phyloP scores from a whole-genome alignment of 305 asterid species.

The Petunia hybrid region DNA sequence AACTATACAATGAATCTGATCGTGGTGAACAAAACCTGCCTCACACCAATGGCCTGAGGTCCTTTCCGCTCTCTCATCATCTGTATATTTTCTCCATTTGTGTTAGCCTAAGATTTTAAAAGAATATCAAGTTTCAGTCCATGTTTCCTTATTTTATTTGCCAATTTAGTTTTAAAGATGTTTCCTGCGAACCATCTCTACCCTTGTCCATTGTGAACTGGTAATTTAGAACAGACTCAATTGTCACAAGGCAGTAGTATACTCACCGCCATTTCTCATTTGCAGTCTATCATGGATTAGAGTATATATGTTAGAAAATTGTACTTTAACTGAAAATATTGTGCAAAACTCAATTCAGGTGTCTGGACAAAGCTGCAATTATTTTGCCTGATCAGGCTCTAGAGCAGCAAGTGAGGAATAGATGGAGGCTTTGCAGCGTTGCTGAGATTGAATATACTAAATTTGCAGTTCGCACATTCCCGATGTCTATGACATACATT shows the following conservation, averaged over 20 bases:
- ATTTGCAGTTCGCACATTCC: constrained; percentile 55
- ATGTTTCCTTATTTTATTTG: background rate
- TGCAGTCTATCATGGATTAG: background rate
- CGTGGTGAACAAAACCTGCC: background rate
- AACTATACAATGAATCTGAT: constrained; percentile 38
- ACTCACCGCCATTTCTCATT: background rate
- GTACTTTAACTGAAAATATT: background rate
- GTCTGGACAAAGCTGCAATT: constrained; percentile 29
- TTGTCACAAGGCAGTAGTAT: background rate
- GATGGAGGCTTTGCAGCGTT: constrained; percentile 59
- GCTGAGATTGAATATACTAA: constrained; percentile 65
- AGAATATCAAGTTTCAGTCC: background rate
- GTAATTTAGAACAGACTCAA: background rate
- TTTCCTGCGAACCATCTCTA: background rate
- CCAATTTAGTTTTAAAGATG: background rate
- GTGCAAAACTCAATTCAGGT: constrained; percentile 37
- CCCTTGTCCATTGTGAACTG: background rate
- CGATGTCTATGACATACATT: constrained; percentile 57
- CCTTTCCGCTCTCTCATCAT: background rate
- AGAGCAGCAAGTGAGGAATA: constrained; percentile 43
- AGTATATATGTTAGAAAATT: constrained; percentile 34
- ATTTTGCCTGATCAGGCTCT: constrained; percentile 34
- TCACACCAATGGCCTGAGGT: constrained; percentile 38
- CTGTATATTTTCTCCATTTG: background rate
- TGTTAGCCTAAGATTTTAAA: background rate